These are phyloP conservation scores for Ochromonas danica DNA, from an alignment of 108 stramenopile species.

Conservation along the genomic window DNA sequence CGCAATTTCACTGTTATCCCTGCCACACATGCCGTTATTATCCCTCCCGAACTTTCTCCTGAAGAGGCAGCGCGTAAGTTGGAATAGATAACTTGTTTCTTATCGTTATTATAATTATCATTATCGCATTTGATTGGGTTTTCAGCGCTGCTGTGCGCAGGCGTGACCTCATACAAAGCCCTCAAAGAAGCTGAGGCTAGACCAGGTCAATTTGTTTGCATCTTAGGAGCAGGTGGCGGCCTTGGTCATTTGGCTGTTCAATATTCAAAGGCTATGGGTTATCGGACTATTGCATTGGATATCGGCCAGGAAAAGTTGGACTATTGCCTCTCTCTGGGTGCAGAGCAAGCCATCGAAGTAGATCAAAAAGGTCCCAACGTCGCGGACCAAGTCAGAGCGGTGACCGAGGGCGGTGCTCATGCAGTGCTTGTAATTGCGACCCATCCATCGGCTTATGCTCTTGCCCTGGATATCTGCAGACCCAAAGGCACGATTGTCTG, in stretches of 20 bases:
- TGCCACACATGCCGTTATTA: constrained; percentile 4
- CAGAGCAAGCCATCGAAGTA: constrained; percentile 18
- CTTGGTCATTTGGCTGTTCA: constrained; percentile 33
- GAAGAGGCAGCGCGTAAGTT: constrained; percentile 44
- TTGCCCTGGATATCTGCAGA: constrained; percentile 5
- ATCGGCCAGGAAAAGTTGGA: constrained; percentile 10
- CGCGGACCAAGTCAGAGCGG: not conserved
- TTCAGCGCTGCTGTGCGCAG: constrained; percentile 56
- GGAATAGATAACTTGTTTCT: constrained; percentile 43
- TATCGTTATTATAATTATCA: constrained; percentile 45
- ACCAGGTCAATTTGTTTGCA: constrained; percentile 30
- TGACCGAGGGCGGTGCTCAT: constrained; percentile 18
- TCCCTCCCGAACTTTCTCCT: not conserved
- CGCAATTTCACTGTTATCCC: constrained; percentile 1
- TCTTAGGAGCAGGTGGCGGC: constrained; percentile 28
- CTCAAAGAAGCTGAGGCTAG: constrained; percentile 49
- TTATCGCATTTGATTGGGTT: constrained; percentile 39
- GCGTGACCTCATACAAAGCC: constrained; percentile 63
- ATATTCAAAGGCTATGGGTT: constrained; percentile 24
- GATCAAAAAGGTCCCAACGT: not conserved
- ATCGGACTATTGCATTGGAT: constrained; percentile 19
- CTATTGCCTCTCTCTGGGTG: constrained; percentile 26
- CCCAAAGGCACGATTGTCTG: constrained; percentile 7
- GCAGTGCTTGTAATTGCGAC: constrained; percentile 13
- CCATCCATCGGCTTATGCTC: not conserved